Conservation (phyloP, 306 rosid genomes). For the Quercus variabilis region DNA sequence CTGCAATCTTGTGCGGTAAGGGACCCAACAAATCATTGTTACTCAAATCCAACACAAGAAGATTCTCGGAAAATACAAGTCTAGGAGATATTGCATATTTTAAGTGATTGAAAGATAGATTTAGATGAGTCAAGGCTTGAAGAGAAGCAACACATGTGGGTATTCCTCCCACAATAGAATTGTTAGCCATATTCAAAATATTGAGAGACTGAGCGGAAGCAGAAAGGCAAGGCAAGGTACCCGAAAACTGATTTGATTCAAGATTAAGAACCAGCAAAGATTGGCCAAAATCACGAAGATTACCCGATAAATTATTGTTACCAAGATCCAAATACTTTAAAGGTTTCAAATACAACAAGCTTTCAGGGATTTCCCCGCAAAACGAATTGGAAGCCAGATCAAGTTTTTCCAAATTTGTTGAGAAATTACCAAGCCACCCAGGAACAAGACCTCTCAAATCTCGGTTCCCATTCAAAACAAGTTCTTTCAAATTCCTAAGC, state of each 20-base stretch:
- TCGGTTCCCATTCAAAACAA: slow-evolving; percentile 66
- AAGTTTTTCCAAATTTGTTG: slow-evolving; percentile 58
- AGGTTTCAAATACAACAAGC: slow-evolving; percentile 54
- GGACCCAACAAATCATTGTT: slow-evolving; percentile 79
- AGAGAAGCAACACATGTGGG: slow-evolving; percentile 88
- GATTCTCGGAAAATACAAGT: slow-evolving; percentile 79
- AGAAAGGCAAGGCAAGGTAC: slow-evolving; percentile 90
- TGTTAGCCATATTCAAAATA: slow-evolving; percentile 71
- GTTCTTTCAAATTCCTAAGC: slow-evolving; percentile 57
- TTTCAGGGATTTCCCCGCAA: slow-evolving; percentile 67
- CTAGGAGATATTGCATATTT: slow-evolving; percentile 72
- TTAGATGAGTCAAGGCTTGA: slow-evolving; percentile 63
- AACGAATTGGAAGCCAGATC: slow-evolving; percentile 62
- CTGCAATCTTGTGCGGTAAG: slow-evolving; percentile 75
- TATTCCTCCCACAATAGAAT: slow-evolving; percentile 78
- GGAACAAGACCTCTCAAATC: slow-evolving; percentile 72
- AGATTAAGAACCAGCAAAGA: slow-evolving; percentile 71
- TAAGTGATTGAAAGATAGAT: slow-evolving; percentile 77
- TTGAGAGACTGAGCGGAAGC: slow-evolving; percentile 62
- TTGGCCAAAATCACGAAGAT: slow-evolving; percentile 65
- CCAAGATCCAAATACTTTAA: slow-evolving; percentile 73
- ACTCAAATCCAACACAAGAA: slow-evolving; percentile 92
- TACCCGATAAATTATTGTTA: slow-evolving; percentile 56
- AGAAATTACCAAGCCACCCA: slow-evolving; percentile 84
- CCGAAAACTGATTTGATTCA: slow-evolving; percentile 78